These are phyloP conservation scores for Paramecium sonneborni DNA, from an alignment of 73 alveolate species.

Conservation along the genomic window DNA sequence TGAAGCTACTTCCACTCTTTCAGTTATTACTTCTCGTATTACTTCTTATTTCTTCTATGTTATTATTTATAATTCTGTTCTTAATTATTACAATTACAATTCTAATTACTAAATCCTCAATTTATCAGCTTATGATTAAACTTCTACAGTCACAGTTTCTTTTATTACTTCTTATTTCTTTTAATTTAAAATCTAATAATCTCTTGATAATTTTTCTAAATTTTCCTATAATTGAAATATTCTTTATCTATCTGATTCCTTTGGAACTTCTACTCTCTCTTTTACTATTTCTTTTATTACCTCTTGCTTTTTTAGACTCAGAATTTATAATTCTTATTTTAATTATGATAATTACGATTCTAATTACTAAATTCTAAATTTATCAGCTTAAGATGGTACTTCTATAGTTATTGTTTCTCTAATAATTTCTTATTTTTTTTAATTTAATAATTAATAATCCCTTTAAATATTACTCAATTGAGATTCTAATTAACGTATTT, in stretches of 20 bases:
- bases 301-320: not conserved
- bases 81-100: not conserved
- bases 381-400: not conserved
- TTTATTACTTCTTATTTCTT: slow-evolving; percentile 35
- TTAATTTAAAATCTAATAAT: not conserved
- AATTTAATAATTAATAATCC: not conserved
- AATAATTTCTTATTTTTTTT: not conserved
- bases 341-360: not conserved
- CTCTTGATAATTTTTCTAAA: not conserved
- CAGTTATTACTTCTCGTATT: slow-evolving; percentile 10
- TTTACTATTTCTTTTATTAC: not conserved
- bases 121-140: slow-evolving; percentile 16
- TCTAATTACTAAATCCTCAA: not conserved
- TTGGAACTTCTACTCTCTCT: slow-evolving; percentile 12
- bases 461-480: not conserved
- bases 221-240: not conserved
- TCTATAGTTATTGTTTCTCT: not conserved
- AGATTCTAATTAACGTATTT: not conserved
- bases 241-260: not conserved
- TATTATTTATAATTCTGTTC: not conserved
- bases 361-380: not conserved
- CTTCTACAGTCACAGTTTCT: not conserved
- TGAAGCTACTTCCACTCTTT: not conserved
- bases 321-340: not conserved
- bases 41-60: not conserved